Conservation (phyloP, 176 grass and related monocot species). For the Puccinellia tenuiflora region DNA sequence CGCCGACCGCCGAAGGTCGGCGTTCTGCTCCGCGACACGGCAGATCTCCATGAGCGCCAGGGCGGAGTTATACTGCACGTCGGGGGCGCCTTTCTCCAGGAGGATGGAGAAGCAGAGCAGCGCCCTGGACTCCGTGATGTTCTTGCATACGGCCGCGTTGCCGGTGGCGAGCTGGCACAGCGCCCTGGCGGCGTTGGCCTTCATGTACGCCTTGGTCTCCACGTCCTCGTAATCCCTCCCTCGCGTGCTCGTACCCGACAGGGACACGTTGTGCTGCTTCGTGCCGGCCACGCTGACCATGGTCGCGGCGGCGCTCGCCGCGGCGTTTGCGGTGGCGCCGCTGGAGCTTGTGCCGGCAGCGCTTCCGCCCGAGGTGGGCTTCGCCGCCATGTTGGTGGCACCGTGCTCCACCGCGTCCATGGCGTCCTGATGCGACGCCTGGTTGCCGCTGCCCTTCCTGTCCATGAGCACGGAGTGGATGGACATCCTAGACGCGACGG, state of each 20-base stretch:
- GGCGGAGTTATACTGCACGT: slow-evolving; percentile 70
- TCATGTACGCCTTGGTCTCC: slow-evolving; percentile 69
- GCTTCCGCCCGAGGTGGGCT: slow-evolving; percentile 20
- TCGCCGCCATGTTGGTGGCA: slow-evolving; percentile 38
- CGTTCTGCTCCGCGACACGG: slow-evolving; percentile 58
- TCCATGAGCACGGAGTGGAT: slow-evolving; percentile 76
- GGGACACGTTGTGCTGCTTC: slow-evolving; percentile 31
- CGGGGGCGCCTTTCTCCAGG: slow-evolving; percentile 53
- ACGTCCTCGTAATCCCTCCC: slow-evolving; percentile 63
- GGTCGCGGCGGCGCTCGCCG: neutral
- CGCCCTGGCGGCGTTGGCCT: slow-evolving; percentile 67
- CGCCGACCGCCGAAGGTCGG: slow-evolving; percentile 67
- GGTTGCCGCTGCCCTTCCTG: slow-evolving; percentile 44
- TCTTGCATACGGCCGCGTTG: slow-evolving; percentile 82
- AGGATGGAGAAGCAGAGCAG: slow-evolving; percentile 80
- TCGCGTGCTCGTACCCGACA: slow-evolving; percentile 47
- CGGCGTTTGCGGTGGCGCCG: neutral
- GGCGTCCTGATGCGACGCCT: neutral
- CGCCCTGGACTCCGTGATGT: slow-evolving; percentile 83
- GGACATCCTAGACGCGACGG: slow-evolving; percentile 45
- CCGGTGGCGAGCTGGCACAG: slow-evolving; percentile 64
- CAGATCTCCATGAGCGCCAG: slow-evolving; percentile 86
- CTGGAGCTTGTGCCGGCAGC: neutral
- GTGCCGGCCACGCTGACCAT: neutral
- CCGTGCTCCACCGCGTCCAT: slow-evolving; percentile 20